These are phyloP conservation scores for Phytopythium boreale DNA, from an alignment of 352 stramenopile species.

Conservation along the genomic window DNA sequence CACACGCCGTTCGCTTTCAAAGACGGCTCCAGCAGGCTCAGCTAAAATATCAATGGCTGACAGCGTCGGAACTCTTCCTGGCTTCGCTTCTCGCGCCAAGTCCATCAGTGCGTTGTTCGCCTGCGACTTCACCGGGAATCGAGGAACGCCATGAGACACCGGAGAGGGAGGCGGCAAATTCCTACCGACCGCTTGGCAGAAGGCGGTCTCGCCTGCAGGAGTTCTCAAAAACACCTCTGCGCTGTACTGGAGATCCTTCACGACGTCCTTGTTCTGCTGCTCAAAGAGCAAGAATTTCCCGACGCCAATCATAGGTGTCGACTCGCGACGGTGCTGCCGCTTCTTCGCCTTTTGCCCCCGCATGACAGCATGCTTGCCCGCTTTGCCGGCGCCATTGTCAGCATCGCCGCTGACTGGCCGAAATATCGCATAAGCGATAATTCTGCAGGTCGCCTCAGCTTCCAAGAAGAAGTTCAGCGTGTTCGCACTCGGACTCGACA, in stretches of 20 bases:
- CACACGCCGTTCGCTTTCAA: not conserved
- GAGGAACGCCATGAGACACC: slow-evolving; percentile 4
- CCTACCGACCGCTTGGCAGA: slow-evolving; percentile 66
- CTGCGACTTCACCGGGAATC: slow-evolving; percentile 2
- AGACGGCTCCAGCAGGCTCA: not conserved
- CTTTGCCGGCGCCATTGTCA: slow-evolving; percentile 13
- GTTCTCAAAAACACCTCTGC: slow-evolving; percentile 80
- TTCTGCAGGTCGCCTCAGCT: slow-evolving; percentile 75
- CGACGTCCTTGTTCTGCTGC: slow-evolving; percentile 89
- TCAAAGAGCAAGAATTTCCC: slow-evolving; percentile 87
- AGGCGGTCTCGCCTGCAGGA: slow-evolving; percentile 62
- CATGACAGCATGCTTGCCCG: slow-evolving; percentile 19
- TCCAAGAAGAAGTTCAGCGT: slow-evolving; percentile 80
- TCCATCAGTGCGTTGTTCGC: not conserved
- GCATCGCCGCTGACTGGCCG: slow-evolving; percentile 32
- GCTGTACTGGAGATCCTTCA: slow-evolving; percentile 89
- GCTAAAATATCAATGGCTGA: slow-evolving; percentile 2
- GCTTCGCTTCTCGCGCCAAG: slow-evolving; percentile 3
- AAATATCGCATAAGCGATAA: slow-evolving; percentile 81
- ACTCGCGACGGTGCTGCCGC: slow-evolving; percentile 63
- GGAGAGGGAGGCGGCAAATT: slow-evolving; percentile 46
- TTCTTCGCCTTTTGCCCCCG: slow-evolving; percentile 72
- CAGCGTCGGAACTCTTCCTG: not conserved
- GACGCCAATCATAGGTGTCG: slow-evolving; percentile 59
- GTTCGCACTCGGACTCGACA: slow-evolving; percentile 38